Evolutionary conservation across 352 stramenopile species (phyloP).

Genomic region (Blastocystis sp.): DNA sequence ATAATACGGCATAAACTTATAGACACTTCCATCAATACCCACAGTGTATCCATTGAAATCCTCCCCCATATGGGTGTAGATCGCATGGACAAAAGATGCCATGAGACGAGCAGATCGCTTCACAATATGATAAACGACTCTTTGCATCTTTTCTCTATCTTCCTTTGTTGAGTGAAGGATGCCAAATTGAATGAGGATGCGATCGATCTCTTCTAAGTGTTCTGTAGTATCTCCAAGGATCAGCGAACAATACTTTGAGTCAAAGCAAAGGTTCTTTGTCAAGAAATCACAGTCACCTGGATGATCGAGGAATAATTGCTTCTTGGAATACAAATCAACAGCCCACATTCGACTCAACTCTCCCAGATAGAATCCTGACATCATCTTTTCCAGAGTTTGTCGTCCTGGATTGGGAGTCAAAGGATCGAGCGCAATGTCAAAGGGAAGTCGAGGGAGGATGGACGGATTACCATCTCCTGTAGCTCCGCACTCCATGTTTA

Average conservation of each 20-base stretch:
- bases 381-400: constrained; percentile 73
- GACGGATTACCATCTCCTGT: constrained; percentile 66
- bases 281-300: constrained; percentile 15
- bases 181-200: constrained; percentile 41
- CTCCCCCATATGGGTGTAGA: constrained; percentile 67
- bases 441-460: constrained; percentile 69
- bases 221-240: constrained; percentile 16
- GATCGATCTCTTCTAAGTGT: constrained; percentile 30
- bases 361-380: constrained; percentile 72
- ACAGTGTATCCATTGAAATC: constrained; percentile 66
- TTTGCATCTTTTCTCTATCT: constrained; percentile 70
- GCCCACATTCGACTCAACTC: constrained; percentile 70
- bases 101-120: constrained; percentile 70
- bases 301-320: constrained; percentile 41
- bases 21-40: constrained; percentile 72
- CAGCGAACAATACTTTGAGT: constrained; percentile 61
- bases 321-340: constrained; percentile 68
- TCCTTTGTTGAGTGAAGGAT: constrained; percentile 65
- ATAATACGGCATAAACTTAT: constrained; percentile 71
- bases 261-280: constrained; percentile 33
- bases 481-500: constrained; percentile 73
- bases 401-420: constrained; percentile 69
- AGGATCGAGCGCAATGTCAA: constrained; percentile 70
- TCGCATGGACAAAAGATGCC: constrained; percentile 70
- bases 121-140: constrained; percentile 71